phyloP scores from a whole-genome alignment of 148 eudicot species.

The Pouteria glomerata region DNA sequence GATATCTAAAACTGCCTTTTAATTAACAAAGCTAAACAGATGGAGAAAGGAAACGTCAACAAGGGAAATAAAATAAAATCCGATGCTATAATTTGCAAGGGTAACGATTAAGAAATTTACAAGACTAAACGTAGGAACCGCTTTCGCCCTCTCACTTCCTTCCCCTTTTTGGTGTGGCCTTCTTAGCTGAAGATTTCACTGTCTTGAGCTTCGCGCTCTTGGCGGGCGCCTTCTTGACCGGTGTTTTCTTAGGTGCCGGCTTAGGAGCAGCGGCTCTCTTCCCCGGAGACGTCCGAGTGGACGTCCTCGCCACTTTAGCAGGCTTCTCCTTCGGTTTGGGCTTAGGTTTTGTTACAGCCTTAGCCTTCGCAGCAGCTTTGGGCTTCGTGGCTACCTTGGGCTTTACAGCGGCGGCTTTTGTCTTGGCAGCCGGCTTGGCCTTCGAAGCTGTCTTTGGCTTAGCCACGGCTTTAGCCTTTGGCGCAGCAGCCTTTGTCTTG shows the following conservation, averaged over 20 bases:
- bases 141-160: conserved; percentile 19
- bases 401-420: no score
- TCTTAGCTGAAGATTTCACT: conserved; percentile 20
- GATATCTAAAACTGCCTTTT: no score
- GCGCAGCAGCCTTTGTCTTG: conserved; percentile 10
- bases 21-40: no score
- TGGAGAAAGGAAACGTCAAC: no score
- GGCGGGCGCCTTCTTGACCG: no score
- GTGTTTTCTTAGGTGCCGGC: no score
- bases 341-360: conserved; percentile 27
- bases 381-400: conserved; percentile 27
- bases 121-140: conserved; percentile 21
- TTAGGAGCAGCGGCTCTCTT: conserved; percentile 51
- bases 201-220: conserved; percentile 29
- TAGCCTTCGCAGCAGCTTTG: conserved; percentile 20
- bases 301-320: conserved; percentile 52
- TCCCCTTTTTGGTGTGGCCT: no score
- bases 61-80: no score
- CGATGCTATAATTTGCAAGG: no score
- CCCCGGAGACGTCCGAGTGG: conserved; percentile 39
- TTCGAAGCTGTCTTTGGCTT: conserved; percentile 21
- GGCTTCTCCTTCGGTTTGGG: conserved; percentile 28
- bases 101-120: conserved; percentile 24
- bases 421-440: conserved; percentile 31
- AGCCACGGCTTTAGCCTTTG: conserved; percentile 14